phyloP scores from a whole-genome alignment of 495 filamentous ascomycete species.

The Tuber microsphaerosporum region DNA sequence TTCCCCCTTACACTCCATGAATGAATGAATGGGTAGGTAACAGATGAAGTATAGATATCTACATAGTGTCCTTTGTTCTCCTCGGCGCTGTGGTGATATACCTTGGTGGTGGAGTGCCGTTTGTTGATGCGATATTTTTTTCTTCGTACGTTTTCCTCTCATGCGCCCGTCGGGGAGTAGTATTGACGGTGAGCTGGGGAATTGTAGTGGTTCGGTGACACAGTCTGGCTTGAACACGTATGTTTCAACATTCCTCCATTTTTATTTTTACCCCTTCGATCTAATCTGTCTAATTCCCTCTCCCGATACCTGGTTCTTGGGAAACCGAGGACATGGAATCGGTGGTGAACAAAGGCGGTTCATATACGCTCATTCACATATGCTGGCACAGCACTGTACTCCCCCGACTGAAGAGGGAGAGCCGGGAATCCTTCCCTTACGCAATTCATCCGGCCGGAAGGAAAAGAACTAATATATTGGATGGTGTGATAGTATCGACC shows the following conservation, averaged over 20 bases:
- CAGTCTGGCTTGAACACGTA: slow-evolving; percentile 82
- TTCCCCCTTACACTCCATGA: not conserved
- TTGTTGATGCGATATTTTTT: slow-evolving; percentile 84
- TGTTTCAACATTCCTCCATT: slow-evolving; percentile 7
- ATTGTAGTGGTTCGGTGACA: slow-evolving; percentile 59
- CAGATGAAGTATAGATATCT: slow-evolving; percentile 53
- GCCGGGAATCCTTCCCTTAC: not conserved
- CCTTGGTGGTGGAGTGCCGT: slow-evolving; percentile 51
- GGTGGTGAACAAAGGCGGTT: not conserved
- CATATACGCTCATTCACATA: not conserved
- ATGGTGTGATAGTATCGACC: slow-evolving; percentile 49
- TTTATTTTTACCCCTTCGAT: not conserved
- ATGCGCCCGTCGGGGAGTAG: not conserved
- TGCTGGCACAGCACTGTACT: too few relatives aligned
- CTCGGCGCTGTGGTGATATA: slow-evolving; percentile 70
- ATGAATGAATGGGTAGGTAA: slow-evolving; percentile 8
- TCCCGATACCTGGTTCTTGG: not conserved
- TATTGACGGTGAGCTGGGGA: not conserved
- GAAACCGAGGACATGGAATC: not conserved
- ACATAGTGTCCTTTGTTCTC: slow-evolving; percentile 61
- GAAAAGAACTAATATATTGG: slow-evolving; percentile 7
- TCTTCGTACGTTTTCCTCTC: slow-evolving; percentile 39
- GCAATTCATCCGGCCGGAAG: not conserved
- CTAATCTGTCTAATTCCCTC: not conserved
- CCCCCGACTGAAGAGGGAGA: not conserved